Percentiles rank a stretch among this genome's conserved stretches.
phyloP scores from a whole-genome alignment of 257 asterid species.

The Galeopsis tetrahit region DNA sequence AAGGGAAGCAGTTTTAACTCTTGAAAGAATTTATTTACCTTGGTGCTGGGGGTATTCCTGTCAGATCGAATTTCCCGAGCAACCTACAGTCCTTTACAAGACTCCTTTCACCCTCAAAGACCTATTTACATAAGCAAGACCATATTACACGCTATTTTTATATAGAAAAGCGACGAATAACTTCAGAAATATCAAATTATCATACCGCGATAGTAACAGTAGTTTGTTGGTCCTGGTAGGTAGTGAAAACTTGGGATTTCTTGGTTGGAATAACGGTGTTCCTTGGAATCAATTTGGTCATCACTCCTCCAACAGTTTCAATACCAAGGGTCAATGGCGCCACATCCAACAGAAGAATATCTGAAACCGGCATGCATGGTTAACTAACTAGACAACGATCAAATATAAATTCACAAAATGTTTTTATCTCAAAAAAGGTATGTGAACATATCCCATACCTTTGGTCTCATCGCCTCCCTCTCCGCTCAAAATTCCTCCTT shows the following conservation, averaged over 20 bases:
- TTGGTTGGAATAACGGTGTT: constrained; percentile 95
- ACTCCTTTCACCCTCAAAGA: constrained; percentile 95
- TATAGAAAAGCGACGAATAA: neutral
- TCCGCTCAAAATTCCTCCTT: constrained; percentile 93
- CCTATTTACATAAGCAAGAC: constrained; percentile 49
- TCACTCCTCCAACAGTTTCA: constrained; percentile 98
- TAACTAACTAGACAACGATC: constrained; percentile 4
- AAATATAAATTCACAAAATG: neutral
- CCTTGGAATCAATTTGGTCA: constrained; percentile 98
- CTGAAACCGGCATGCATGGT: constrained; percentile 38
- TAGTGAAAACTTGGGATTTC: constrained; percentile 94
- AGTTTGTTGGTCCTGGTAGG: constrained; percentile 98
- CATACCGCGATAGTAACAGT: constrained; percentile 87
- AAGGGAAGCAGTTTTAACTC: neutral
- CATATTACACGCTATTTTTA: neutral
- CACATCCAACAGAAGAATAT: constrained; percentile 91
- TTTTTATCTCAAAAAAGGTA: neutral
- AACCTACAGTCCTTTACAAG: constrained; percentile 90
- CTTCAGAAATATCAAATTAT: neutral
- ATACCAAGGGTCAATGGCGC: constrained; percentile 96
- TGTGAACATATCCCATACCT: constrained; percentile 47
- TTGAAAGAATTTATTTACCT: constrained; percentile 48
- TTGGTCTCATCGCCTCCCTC: constrained; percentile 98
- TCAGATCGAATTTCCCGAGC: constrained; percentile 89
- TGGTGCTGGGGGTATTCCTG: constrained; percentile 95